These are phyloP conservation scores for Diaporthe caulivora DNA, from an alignment of 2,329 filamentous ascomycete genomes.

Conservation along the genomic window DNA sequence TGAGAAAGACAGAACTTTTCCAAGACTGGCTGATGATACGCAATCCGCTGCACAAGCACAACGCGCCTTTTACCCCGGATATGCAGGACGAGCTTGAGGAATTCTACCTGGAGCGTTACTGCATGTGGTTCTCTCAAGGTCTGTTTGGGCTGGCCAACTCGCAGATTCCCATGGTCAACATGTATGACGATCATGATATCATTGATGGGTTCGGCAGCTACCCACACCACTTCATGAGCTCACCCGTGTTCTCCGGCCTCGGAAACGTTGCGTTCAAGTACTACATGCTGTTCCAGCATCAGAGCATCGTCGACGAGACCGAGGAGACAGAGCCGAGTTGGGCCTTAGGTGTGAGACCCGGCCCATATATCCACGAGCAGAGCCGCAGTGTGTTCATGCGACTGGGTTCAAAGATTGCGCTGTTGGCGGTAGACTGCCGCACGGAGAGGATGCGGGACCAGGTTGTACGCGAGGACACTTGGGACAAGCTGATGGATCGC, in stretches of 20 bases:
- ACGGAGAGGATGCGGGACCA: conserved; percentile 90
- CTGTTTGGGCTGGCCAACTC: conserved; percentile 92
- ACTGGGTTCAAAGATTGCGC: conserved; percentile 81
- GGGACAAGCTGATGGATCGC: conserved; percentile 88
- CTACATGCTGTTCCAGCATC: conserved; percentile 98
- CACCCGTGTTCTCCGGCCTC: conserved; percentile 88
- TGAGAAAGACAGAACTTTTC: conserved; percentile 81
- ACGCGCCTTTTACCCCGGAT: conserved; percentile 79
- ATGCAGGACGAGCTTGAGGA: conserved; percentile 90
- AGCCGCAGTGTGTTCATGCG: conserved; percentile 90
- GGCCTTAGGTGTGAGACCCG: conserved; percentile 82
- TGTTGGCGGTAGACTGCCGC: conserved; percentile 90
- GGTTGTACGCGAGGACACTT: conserved; percentile 83
- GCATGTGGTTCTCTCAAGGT: conserved; percentile 96
- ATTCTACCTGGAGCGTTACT: conserved; percentile 91
- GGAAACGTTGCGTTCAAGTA: conserved; percentile 97
- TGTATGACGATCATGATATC: conserved; percentile 95
- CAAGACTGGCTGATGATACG: conserved; percentile 86
- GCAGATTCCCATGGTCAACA: conserved; percentile 98
- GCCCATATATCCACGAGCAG: conserved; percentile 89
- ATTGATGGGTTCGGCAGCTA: conserved; percentile 96
- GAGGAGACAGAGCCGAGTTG: conserved; percentile 90
- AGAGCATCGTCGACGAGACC: conserved; percentile 85
- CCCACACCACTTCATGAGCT: conserved; percentile 89
- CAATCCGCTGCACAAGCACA: conserved; percentile 83